Conservation (phyloP, 2,329 filamentous ascomycete genomes). For the Aspergillus clavatus region DNA sequence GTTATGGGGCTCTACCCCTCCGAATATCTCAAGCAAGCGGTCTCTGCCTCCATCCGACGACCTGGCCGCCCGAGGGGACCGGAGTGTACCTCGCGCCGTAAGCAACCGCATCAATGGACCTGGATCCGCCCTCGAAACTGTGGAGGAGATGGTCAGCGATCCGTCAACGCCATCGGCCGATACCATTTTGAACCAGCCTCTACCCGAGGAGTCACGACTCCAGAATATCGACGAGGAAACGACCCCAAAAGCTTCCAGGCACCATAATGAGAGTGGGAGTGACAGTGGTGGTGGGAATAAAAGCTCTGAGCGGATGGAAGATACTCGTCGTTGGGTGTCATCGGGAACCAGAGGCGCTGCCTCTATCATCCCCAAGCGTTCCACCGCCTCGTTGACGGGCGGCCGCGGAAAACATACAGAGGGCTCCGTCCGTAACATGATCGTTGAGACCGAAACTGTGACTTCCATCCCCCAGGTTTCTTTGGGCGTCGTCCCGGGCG, state of each 20-base stretch:
- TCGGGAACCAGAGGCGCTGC: conserved; percentile 44
- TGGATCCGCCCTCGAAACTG: conserved; percentile 71
- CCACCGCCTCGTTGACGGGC: conserved; percentile 59
- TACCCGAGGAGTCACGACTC: conserved; percentile 31
- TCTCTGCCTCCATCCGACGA: conserved; percentile 24
- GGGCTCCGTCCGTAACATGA: conserved; percentile 83
- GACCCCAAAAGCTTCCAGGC: conserved; percentile 41
- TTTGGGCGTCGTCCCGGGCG: conserved; percentile 57
- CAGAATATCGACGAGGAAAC: conserved; percentile 34
- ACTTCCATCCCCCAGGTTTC: conserved; percentile 81
- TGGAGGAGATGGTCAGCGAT: conserved; percentile 76
- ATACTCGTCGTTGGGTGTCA: conserved; percentile 31
- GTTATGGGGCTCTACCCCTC: conserved; percentile 28
- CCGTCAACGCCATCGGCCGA: conserved; percentile 60
- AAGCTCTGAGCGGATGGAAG: conserved; percentile 32
- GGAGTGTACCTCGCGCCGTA: conserved; percentile 45
- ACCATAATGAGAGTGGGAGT: conserved; percentile 56
- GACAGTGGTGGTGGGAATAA: conserved; percentile 49
- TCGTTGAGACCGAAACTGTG: conserved; percentile 94
- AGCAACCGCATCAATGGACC: conserved; percentile 56
- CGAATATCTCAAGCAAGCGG: conserved; percentile 37
- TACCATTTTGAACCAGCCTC: conserved; percentile 38
- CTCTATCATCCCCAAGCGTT: conserved; percentile 58
- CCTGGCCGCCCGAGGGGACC: conserved; percentile 32
- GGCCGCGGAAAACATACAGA: conserved; percentile 65